Conservation (phyloP, 352 stramenopile genomes). For the Pythium utonaiense region DNA sequence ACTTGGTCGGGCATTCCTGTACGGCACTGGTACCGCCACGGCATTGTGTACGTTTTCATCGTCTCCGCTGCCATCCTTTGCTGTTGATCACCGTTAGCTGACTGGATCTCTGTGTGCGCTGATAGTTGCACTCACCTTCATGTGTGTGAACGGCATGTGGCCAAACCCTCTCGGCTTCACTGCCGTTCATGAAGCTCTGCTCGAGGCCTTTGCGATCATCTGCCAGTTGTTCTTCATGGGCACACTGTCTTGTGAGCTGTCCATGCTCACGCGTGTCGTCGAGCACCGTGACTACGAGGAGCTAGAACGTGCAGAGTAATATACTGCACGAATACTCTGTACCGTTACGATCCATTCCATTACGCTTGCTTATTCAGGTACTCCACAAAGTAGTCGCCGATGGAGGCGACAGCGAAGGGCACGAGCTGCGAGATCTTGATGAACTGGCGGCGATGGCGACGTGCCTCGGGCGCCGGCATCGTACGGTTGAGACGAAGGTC, state of each 20-base stretch:
- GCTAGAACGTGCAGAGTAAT: constrained; percentile 52
- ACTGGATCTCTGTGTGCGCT: neutral
- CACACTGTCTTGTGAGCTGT: constrained; percentile 72
- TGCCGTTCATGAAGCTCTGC: constrained; percentile 75
- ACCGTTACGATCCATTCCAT: too few relatives aligned
- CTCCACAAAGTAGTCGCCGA: constrained; percentile 68
- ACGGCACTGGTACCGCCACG: constrained; percentile 48
- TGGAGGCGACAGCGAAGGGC: constrained; percentile 44
- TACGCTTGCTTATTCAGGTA: constrained; percentile 75
- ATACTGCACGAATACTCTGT: too few relatives aligned
- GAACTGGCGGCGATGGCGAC: constrained; percentile 76
- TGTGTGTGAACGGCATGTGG: constrained; percentile 81
- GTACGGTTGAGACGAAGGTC: constrained; percentile 40
- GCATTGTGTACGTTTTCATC: constrained; percentile 53
- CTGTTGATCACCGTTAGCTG: too few relatives aligned
- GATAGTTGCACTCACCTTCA: constrained; percentile 68
- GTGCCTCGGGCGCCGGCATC: constrained; percentile 52
- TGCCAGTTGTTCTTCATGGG: constrained; percentile 88
- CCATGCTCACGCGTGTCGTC: constrained; percentile 50
- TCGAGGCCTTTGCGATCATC: constrained; percentile 79
- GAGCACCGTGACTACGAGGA: constrained; percentile 61
- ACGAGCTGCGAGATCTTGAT: constrained; percentile 73
- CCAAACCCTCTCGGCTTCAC: constrained; percentile 78
- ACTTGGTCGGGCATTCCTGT: constrained; percentile 46
- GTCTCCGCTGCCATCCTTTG: too few relatives aligned